Base-by-base conservation (phyloP, 495 filamentous ascomycete species). In the Neurospora discreta region DNA sequence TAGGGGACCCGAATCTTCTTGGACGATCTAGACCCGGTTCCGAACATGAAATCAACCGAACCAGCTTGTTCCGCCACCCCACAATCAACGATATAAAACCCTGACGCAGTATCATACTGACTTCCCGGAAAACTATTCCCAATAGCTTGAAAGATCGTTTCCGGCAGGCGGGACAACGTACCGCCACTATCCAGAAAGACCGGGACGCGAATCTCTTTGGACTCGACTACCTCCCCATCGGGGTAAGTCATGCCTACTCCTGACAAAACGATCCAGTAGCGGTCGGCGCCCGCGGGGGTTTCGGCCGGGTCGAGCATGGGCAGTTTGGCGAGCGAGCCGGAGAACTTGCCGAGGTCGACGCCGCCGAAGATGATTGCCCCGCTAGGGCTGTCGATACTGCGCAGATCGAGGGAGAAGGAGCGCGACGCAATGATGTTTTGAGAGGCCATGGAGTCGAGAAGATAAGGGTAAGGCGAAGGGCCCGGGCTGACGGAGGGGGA, bases 281-380 rank as follows among this genome's bases (percentile, higher is more conserved):
- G 69, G 74, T 80, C 71, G 0, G 72, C 72, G 70, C 78, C 77
- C 0, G 30, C 5, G 1, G 76, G 77, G 78, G 83, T 69, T 82
- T 81, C 30, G 0, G 69, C 23, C 0, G 38, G 73, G 52, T 71
- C 18, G n/a, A 78, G 74, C 33, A 95, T 84, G 41, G 82, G 81
- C 10, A 85, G 75, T 30, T 80, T 82, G 39, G 71, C 79, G 3
- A 96, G 84, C 2, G 80, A 40, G 39, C 91, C 92, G 20, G 82
- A 82, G 76, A 88, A 95, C 72, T 92, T 93, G 58, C 83, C 71
- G 4, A 68, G 70, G 75, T 95, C 88, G 41, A 95, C 88, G 40
- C 93, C 93, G 23, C 93, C 93, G 73, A 96, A 96, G 39, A 95
- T 85, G 73, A 96, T 89, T 30, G 89, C 75, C 30, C 95, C 95